Evolutionary conservation across 495 filamentous ascomycete genomes (phyloP), one percentile per base, ranked within the genome.

Genomic region (Xylaria telfairii): DNA sequence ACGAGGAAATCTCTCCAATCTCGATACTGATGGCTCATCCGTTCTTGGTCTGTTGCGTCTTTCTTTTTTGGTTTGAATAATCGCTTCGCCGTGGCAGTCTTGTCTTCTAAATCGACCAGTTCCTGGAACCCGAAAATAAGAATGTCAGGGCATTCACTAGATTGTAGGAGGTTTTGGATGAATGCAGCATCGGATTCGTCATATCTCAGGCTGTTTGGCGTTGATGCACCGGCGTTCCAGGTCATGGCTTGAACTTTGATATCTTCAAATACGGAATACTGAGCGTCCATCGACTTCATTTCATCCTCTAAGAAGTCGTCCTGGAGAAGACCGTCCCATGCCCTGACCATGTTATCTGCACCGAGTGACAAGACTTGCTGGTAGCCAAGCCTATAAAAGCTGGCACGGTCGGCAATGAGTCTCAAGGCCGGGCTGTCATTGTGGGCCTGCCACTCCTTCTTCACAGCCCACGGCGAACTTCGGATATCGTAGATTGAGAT

Each of bases 81-180:
- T 53, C 90, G 90, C 81, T 93, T 97, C n/a, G 96, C 96, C 66
- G 95, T 98, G 70, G 96, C 90, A 72, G 92, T 96, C 83, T 97
- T 99, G 78, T 98, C 93, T 76, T 99, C 96, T 17, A 99, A 83
- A 75, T 99, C 96, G 15, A 99, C 95, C 10, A 99, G 85, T 79
- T 99, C 96, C 78, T 99, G 96, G 78, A 99, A 99, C 12, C 96
- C 96, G 86, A 98, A 99, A 4, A 99, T 89, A 6, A 99, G 83
- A 61, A 99, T 91, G 73, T 98, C 96, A 0, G 96, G 93, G 10
- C 91, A 90, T 62, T 91, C 85, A 67, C 92, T 90, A 39, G 83
- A 86, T 69, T 90, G 84, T 49, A 97, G 83, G 0, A 96, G 85
- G 67, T 93, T 85, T 72, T 88, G 87, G 68, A 98, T 90, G 78